Evolutionary conservation across 192 early-diverging fungal genomes (phyloP).

Genomic region (Diversispora epigaea): DNA sequence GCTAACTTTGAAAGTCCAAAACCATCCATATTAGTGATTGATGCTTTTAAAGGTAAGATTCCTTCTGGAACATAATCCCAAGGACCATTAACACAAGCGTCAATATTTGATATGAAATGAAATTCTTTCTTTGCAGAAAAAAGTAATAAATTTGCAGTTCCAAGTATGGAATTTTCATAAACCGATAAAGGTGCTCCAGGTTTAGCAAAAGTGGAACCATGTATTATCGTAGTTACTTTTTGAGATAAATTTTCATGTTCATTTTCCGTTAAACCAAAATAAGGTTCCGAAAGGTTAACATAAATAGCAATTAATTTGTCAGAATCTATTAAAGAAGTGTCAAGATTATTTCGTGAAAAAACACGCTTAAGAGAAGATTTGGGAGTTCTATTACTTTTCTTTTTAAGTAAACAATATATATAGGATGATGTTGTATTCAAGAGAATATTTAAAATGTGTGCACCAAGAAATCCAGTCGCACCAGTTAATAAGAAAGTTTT

Average conservation of each 20-base stretch:
- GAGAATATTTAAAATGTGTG: background rate
- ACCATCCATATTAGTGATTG: background rate
- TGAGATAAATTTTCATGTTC: constrained; percentile 6
- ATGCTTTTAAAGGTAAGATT: constrained; percentile 2
- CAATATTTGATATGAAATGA: constrained; percentile 8
- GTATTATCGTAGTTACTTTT: constrained; percentile 6
- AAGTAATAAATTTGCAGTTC: constrained; percentile 17
- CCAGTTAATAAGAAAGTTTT: constrained; percentile 9
- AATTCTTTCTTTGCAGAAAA: constrained; percentile 18
- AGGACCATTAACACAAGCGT: background rate
- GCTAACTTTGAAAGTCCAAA: background rate
- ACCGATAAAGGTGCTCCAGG: background rate
- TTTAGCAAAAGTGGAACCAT: background rate
- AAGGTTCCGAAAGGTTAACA: constrained; percentile 4
- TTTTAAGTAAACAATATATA: constrained; percentile 17
- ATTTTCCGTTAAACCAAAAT: background rate
- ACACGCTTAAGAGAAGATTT: constrained; percentile 13
- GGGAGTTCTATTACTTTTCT: background rate
- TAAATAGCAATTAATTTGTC: background rate
- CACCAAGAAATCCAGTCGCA: constrained; percentile 6
- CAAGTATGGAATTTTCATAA: constrained; percentile 7
- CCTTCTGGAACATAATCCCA: constrained; percentile 15
- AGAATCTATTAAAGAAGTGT: constrained; percentile 9
- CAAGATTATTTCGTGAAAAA: background rate
- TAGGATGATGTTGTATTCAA: background rate